Percentiles rank a stretch among this genome's conserved stretches.
These are phyloP conservation scores for Lentithecium fluviatile DNA, from an alignment of 495 filamentous ascomycete genomes.

Conservation along the genomic window DNA sequence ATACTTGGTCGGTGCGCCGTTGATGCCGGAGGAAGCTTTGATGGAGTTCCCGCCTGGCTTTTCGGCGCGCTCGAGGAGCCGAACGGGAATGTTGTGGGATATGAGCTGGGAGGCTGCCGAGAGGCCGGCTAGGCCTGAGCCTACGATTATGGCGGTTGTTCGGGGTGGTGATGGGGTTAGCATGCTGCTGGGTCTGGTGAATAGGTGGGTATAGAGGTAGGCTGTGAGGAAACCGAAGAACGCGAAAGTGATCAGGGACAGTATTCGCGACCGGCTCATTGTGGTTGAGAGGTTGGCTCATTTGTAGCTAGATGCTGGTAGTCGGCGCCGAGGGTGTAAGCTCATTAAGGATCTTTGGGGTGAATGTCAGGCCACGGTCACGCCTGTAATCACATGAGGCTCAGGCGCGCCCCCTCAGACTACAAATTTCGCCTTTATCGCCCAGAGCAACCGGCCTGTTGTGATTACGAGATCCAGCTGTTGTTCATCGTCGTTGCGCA, in stretches of 20 bases:
- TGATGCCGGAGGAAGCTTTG: slow-evolving; percentile 47
- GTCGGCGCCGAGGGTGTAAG: background rate
- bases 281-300: background rate
- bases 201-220: background rate
- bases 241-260: background rate
- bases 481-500: too few relatives aligned
- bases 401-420: too few relatives aligned
- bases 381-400: background rate
- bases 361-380: background rate
- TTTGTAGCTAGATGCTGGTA: background rate
- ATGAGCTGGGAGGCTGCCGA: slow-evolving; percentile 8
- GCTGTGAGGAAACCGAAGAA: background rate
- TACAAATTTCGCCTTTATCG: too few relatives aligned
- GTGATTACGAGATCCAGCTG: too few relatives aligned
- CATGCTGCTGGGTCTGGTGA: background rate
- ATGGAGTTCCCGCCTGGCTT: slow-evolving; percentile 15
- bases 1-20: slow-evolving; percentile 55
- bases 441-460: too few relatives aligned
- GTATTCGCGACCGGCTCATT: background rate
- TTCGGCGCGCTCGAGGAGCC: slow-evolving; percentile 12
- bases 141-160: slow-evolving; percentile 10
- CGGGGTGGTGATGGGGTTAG: background rate
- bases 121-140: slow-evolving; percentile 8
- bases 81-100: background rate
- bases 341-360: background rate